Evolutionary conservation across 129 eudicot genomes (phyloP), one percentile per base, ranked within the genome.

Genomic region (Saussurea involucrata): DNA sequence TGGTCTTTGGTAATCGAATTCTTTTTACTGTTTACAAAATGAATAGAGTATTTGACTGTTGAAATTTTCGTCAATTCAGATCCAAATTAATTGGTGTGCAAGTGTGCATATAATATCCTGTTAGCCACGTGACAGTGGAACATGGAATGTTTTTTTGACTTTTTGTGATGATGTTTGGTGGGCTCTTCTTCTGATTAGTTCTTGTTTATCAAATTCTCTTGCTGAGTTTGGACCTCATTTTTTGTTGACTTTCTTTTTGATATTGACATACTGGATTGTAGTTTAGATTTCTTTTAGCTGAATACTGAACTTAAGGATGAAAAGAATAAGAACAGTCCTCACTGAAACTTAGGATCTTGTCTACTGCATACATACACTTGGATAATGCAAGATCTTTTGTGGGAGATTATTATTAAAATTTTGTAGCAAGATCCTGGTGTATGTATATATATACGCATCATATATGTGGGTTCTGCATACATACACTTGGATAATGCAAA

Each of bases 331-430:
- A 78, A 69, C 49, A 69, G 74, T 81, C 61, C 57, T 80, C 63
- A 20, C 68, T 68, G 40, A 66, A 76, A 79, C 66, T 55, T 66
- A 65, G 85, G 83, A 72, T 80, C 81, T 85, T 78, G 76, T 86
- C 49, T 69, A 33, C 44, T 66, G 57, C 28, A 68, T n/a, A n/a
- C n/a, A n/a, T n/a, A n/a, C n/a, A n/a, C n/a, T n/a, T n/a, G n/a
- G n/a, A n/a, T n/a, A n/a, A n/a, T n/a, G n/a, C 60, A 44, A 12
- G 57, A 44, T 11, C 57, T 13, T 44, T 12, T 44, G 57, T 44
- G 57, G 57, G 57, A 44, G 57, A 3, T 44, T 44, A 44, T 44
- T 13, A 44, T 44, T 44, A 13, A 12, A 44, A 44, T 44, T 44
- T 44, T 13, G 57, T 44, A 44, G 18, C 57, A 44, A 13, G 6